A percentile compares a stretch with the other conserved stretches of the same genome.
These are phyloP conservation scores for Chaetoceros tenuissimus DNA, from an alignment of 108 stramenopile species.

Conservation along the genomic window DNA sequence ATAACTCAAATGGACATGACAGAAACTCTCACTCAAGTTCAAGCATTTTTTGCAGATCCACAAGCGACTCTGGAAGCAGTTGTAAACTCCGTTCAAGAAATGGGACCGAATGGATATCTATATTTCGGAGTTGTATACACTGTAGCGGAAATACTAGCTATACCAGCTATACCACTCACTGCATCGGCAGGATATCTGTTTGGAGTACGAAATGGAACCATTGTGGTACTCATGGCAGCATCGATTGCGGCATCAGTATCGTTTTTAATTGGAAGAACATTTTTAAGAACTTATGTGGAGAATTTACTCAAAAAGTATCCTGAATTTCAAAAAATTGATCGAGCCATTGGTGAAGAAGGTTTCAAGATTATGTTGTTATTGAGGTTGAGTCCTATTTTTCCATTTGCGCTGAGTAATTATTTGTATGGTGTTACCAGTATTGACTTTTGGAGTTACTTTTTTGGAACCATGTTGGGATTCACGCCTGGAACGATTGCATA, in stretches of 20 bases:
- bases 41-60: conserved; percentile 16
- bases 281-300: conserved; percentile 64
- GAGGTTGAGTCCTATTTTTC: conserved; percentile 80
- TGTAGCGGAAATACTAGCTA: conserved; percentile 70
- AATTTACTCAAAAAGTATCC: conserved; percentile 44
- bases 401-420: conserved; percentile 87
- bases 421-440: conserved; percentile 81
- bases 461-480: conserved; percentile 69
- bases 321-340: conserved; percentile 67
- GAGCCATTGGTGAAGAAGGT: conserved; percentile 79
- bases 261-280: conserved; percentile 73
- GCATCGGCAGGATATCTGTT: conserved; percentile 84
- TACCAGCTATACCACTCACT: conserved; percentile 79
- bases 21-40: too few relatives aligned
- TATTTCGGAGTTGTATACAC: conserved; percentile 46
- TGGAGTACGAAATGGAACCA: conserved; percentile 64
- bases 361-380: conserved; percentile 86
- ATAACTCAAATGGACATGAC: too few relatives aligned
- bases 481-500: conserved; percentile 74
- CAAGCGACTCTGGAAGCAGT: conserved; percentile 18
- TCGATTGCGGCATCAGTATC: conserved; percentile 57
- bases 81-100: conserved; percentile 19
- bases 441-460: conserved; percentile 53
- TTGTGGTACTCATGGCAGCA: conserved; percentile 60
- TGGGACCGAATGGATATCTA: conserved; percentile 23